Percentiles rank a stretch among this genome's conserved stretches.
These are phyloP conservation scores for Ziziphus jujuba DNA, from an alignment of 306 rosid genomes.

Conservation along the genomic window DNA sequence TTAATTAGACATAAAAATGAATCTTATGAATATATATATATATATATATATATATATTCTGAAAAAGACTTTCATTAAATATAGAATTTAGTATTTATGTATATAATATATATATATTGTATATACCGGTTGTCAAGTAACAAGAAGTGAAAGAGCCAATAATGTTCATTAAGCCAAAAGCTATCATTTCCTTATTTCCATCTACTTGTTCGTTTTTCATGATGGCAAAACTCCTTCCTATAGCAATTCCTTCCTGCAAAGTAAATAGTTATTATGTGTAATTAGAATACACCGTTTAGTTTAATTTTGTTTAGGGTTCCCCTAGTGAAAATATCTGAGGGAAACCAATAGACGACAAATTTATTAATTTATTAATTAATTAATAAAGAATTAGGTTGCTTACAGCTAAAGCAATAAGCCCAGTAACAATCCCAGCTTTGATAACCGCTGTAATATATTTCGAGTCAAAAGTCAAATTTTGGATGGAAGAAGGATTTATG, in stretches of 20 bases:
- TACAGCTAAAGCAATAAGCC: conserved; percentile 77
- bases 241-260: conserved; percentile 90
- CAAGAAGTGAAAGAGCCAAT: conserved; percentile 83
- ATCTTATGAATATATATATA: background rate
- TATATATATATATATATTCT: too few species aligned
- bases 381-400: conserved; percentile 8
- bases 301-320: too few species aligned
- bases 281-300: too few species aligned
- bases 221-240: conserved; percentile 85
- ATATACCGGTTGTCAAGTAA: conserved; percentile 84
- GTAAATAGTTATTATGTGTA: too few species aligned
- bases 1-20: background rate
- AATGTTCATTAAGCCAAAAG: conserved; percentile 85
- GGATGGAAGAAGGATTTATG: conserved; percentile 63
- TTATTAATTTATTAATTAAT: background rate
- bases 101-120: background rate
- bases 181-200: conserved; percentile 91
- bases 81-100: too few species aligned
- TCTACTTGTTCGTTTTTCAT: conserved; percentile 67
- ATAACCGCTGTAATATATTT: conserved; percentile 43
- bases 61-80: too few species aligned
- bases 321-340: background rate
- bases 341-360: too few species aligned
- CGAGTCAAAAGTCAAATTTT: conserved; percentile 44
- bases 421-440: conserved; percentile 61